A percentile compares a stretch with the other conserved stretches of the same genome.
These are phyloP conservation scores for Berkeleyomyces basicola DNA, from an alignment of 2,329 filamentous ascomycete genomes.

Conservation along the genomic window DNA sequence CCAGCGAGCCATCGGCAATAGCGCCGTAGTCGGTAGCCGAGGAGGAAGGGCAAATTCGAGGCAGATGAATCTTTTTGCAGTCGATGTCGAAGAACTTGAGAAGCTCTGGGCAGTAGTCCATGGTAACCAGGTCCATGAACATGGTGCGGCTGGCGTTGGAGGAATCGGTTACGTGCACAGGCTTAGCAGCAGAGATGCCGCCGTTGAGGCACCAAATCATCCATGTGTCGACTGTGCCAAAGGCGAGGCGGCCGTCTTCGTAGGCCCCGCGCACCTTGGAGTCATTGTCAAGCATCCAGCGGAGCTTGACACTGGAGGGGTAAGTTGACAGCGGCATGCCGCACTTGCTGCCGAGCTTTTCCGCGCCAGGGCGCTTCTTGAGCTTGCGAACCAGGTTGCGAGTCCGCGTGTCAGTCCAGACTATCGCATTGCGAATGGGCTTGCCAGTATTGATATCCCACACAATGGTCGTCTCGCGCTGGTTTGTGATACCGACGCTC, in stretches of 20 bases:
- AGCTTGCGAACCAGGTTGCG: constrained; percentile 56
- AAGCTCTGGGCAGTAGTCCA: constrained; percentile 63
- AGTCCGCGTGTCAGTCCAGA: constrained; percentile 80
- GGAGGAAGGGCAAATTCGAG: constrained; percentile 71
- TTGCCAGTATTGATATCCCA: constrained; percentile 73
- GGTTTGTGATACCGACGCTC: constrained; percentile 73
- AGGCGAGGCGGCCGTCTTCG: constrained; percentile 57
- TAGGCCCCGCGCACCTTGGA: constrained; percentile 55
- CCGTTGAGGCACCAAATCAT: constrained; percentile 73
- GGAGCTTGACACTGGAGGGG: constrained; percentile 68
- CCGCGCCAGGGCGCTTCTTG: constrained; percentile 48
- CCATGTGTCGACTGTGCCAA: constrained; percentile 83
- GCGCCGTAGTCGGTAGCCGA: constrained; percentile 56
- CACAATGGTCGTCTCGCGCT: constrained; percentile 73
- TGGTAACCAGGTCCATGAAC: constrained; percentile 78
- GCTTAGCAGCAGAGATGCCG: constrained; percentile 36
- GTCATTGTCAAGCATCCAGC: constrained; percentile 65
- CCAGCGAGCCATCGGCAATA: constrained; percentile 46
- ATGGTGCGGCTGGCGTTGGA: constrained; percentile 84
- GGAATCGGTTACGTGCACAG: constrained; percentile 65
- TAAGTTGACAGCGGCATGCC: constrained; percentile 79
- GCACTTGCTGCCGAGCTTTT: constrained; percentile 52
- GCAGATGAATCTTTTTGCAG: constrained; percentile 51
- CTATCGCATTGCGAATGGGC: constrained; percentile 68
- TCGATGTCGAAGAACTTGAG: constrained; percentile 65